Base-by-base conservation (phyloP, 495 filamentous ascomycete species). In the Neurospora terricola region DNA sequence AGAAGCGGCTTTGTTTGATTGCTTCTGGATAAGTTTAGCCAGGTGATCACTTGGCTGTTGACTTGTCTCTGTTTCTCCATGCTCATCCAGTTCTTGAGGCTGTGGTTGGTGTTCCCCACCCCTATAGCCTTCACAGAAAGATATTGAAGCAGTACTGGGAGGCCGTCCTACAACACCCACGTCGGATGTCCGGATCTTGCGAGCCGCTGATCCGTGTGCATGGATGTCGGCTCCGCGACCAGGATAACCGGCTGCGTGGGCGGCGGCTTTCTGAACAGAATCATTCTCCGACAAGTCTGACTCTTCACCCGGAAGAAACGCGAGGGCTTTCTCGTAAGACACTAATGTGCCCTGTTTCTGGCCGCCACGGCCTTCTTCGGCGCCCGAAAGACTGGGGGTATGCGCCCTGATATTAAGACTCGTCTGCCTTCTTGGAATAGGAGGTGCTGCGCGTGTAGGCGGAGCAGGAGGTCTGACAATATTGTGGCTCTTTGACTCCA, bases 371-470 rank as follows among this genome's bases (percentile, higher is more conserved):
- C 27, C 14, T 34, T 3, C 27, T 66, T 66, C 54, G 14, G 27
- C 54, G 2, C 12, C 3, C 54, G 27, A 66, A 34, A 66, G 7
- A 27, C 14, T 66, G 54, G 23, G 30, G 14, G 12, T 34, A 16
- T 36, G 54, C 27, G 27, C 6, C 27, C 27, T 66, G 27, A 30
- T 68, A 18, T 72, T 69, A 59, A 82, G 75, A 59, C 81, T 82
- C 30, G 79, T 74, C 42, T 80, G 77, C 48, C 81, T 75, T 71
- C 40, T 74, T 16, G 82, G 82, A 3, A 82, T 73, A 21, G 76
- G 76, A 39, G 79, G 81, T 21, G 78, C 76, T 9, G 70, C 73
- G 7, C 79, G 74, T 36, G 72, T 68, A 34, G 74, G 73, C 3
- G 72, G 42, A 21, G 48, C 12, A 11, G 7, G 70, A 37, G 38